These are phyloP conservation scores for Gossypium thurberi DNA, from an alignment of 345 rosid genomes.

Conservation along the genomic window DNA sequence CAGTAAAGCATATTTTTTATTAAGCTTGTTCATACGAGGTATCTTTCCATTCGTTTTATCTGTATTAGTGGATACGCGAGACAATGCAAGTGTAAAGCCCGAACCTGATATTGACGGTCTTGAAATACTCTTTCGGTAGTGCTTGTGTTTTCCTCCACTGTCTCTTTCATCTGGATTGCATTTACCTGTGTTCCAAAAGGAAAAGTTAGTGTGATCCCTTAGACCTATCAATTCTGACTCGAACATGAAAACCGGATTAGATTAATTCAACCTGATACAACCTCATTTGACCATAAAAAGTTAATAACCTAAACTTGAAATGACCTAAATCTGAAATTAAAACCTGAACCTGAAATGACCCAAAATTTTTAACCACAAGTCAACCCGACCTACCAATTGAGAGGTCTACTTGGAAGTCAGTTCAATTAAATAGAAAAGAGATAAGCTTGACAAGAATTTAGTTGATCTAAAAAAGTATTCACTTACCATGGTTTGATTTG, in stretches of 20 bases:
- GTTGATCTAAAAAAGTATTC: background rate
- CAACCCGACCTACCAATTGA: too few species aligned
- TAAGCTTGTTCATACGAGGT: background rate
- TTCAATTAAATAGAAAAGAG: background rate
- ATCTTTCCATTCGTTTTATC: background rate
- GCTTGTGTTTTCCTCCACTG: conserved; percentile 93
- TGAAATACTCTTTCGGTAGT: conserved; percentile 98
- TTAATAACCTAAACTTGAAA: too few species aligned
- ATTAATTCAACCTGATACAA: too few species aligned
- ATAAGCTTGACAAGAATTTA: background rate
- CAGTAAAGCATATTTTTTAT: background rate
- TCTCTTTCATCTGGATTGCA: conserved; percentile 99
- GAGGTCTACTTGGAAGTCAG: background rate
- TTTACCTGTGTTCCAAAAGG: conserved; percentile 59
- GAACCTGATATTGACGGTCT: conserved; percentile 98
- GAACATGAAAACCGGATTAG: too few species aligned
- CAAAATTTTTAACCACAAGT: too few species aligned
- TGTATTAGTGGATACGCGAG: background rate
- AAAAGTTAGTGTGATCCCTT: background rate
- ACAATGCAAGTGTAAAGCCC: background rate
- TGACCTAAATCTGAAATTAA: too few species aligned
- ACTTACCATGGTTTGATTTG: background rate
- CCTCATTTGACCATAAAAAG: too few species aligned
- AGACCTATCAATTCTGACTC: too few species aligned
- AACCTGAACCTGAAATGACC: too few species aligned